Evolutionary conservation across 805 yeast genomes (phyloP).

Genomic region (Metschnikowia bowlesiae): DNA sequence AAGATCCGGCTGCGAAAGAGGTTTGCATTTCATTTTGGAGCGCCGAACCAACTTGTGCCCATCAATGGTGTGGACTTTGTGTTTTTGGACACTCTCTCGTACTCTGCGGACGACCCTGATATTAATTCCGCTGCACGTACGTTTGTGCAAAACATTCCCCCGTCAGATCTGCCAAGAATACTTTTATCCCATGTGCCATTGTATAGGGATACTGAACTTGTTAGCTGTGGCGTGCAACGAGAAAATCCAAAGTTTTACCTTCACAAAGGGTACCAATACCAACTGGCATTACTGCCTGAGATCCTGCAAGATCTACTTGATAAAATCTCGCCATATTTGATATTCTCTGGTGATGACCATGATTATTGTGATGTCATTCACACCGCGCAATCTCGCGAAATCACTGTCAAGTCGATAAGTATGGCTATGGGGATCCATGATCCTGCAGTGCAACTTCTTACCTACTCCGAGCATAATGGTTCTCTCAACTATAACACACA

Average conservation of each 20-base stretch:
- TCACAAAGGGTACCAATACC: slow-evolving; percentile 23
- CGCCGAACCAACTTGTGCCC: slow-evolving; percentile 21
- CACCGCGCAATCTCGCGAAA: slow-evolving; percentile 23
- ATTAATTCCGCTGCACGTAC: slow-evolving; percentile 12
- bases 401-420: slow-evolving; percentile 37
- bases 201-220: slow-evolving; percentile 15
- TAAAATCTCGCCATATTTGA: slow-evolving; percentile 17
- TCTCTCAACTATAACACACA: slow-evolving; percentile 29
- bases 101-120: slow-evolving; percentile 12
- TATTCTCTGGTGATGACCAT: slow-evolving; percentile 28
- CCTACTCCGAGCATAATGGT: slow-evolving; percentile 15
- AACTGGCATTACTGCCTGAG: slow-evolving; percentile 18
- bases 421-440: slow-evolving; percentile 39
- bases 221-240: slow-evolving; percentile 21
- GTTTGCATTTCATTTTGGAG: slow-evolving; percentile 30
- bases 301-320: slow-evolving; percentile 16
- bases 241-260: slow-evolving; percentile 17
- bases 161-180: slow-evolving; percentile 15
- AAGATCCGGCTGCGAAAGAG: slow-evolving; percentile 21
- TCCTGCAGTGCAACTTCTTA: slow-evolving; percentile 41
- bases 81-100: slow-evolving; percentile 20
- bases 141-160: slow-evolving; percentile 13
- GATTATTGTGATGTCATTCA: slow-evolving; percentile 20
- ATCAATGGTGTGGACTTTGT: slow-evolving; percentile 31
- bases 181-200: slow-evolving; percentile 25